A percentile compares a stretch with the other conserved stretches of the same genome.
These are phyloP conservation scores for Xylariaceae sp. DNA, from an alignment of 2,329 filamentous ascomycete genomes.

Conservation along the genomic window DNA sequence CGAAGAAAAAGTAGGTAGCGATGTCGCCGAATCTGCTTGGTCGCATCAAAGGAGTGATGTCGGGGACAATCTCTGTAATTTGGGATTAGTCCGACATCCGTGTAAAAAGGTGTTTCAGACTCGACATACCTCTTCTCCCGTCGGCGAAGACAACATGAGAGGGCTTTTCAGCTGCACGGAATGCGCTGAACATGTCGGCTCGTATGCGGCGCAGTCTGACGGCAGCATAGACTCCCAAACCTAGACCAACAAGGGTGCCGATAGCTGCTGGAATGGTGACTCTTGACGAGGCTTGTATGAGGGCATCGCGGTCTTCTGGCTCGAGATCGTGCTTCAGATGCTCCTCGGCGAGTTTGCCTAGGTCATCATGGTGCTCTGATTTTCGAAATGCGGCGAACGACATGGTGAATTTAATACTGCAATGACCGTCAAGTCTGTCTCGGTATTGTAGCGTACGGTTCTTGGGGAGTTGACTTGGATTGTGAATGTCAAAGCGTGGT, in stretches of 20 bases:
- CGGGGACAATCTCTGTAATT: constrained; percentile 52
- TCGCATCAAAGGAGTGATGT: constrained; percentile 52
- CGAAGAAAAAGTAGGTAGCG: constrained; percentile 60
- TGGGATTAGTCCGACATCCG: neutral
- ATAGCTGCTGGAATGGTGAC: constrained; percentile 51
- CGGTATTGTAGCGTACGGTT: too few species aligned
- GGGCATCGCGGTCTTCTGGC: constrained; percentile 53
- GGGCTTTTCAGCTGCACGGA: constrained; percentile 58
- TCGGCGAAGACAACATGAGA: constrained; percentile 58
- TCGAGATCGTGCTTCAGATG: constrained; percentile 51
- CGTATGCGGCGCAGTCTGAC: constrained; percentile 52
- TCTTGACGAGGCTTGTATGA: constrained; percentile 51
- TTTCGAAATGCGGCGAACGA: constrained; percentile 31
- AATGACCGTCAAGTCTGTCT: too few species aligned
- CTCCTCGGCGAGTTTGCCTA: constrained; percentile 50
- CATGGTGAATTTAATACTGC: too few species aligned
- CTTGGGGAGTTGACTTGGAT: too few species aligned
- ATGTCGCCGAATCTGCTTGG: constrained; percentile 57
- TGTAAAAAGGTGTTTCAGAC: neutral
- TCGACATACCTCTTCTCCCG: constrained; percentile 48
- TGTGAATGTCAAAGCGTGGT: too few species aligned
- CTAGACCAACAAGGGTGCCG: constrained; percentile 57
- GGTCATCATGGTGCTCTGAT: constrained; percentile 39
- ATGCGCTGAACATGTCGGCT: constrained; percentile 55
- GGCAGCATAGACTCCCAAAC: constrained; percentile 54